Evolutionary conservation across 352 stramenopile genomes (phyloP), one percentile per base, ranked within the genome.

Genomic region (Globisporangium okanoganense): DNA sequence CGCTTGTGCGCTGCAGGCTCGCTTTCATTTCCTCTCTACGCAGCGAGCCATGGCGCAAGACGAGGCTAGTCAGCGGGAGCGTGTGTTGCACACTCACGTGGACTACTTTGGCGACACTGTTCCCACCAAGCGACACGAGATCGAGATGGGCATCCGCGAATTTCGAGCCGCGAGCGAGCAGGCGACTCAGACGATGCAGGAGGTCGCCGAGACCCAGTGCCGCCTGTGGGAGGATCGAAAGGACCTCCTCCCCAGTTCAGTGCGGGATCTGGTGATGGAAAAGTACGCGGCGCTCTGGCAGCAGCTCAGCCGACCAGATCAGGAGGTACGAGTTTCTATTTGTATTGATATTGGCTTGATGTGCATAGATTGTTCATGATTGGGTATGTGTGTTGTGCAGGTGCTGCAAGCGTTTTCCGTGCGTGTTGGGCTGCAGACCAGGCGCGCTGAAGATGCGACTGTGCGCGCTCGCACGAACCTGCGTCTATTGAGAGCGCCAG

Each of bases 21-120:
- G 78, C 54, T 82, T 79, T 40, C 68, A 84, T 14, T 88, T 87
- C 51, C 73, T 83, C 35, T 76, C 76, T 0, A 64, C 79, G 12
- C 76, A 79, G 24, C 78, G 88, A 38, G 5, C 50, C 1, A 70
- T 74, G 14, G 78, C 78, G 0, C 74, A 66, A 8, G 56, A 68
- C n/a, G 73, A 89, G 5, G n/a, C 72, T 22, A 51, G 76, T 41
- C 65, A 79, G 27, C 67, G 85, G 36, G 62, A 79, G 50, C 66
- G 75, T 18, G 65, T 48, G 9, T 62, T 92, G 13, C 47, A 45
- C 18, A 61, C 61, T 2, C 76, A 87, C 45, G 60, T 74, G 0
- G 71, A 87, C 22, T 77, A 77, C 16, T 88, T 87, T 44, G 76
- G 73, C 0, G 78, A 84, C 33, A 71, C 70, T 0, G 73, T 72